Evolutionary conservation across 805 yeast species (phyloP), one percentile per base, ranked within the genome.

Genomic region (Spencermartinsiella europaea): DNA sequence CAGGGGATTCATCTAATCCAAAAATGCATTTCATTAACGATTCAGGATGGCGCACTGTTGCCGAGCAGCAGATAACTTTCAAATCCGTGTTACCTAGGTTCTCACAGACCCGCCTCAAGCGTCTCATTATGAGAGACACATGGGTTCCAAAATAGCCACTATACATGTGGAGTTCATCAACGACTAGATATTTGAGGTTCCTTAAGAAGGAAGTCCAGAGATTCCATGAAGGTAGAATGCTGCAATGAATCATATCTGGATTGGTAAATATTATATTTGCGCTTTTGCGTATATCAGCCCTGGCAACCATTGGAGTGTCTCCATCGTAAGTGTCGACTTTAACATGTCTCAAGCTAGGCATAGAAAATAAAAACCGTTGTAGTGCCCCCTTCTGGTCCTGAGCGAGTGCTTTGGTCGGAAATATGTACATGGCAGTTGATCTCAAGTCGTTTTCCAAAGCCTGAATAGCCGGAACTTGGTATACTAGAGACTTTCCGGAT

Each of bases 381-480:
- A 93, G 67, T n/a, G 95, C 80, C 52, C 95, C 71, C 57, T 83
- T 83, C 64, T 93, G 99, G 69, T 93, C 99, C 60, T 93, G 99
- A 0, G 99, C 98, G 43, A 93, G 70, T 0, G 99, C 99, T 60
- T 93, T 93, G 0, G 99, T 93, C 1, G 99, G 99, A 57, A 93
- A 93, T 10, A 93, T 81, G 57, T 85, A 89, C 71, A 95, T 71
- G 7, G 96, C 85, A 0, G 95, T 85, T 3, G 76, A 34, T 2
- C 35, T 1, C 68, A 57, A 27, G 27, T 48, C 43, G 15, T 42
- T 21, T 5, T 41, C 21, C 3, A 58, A 40, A 1, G 58, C 54
- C n/a, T 67, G 68, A 42, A 90, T 61, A 2, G 91, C 85, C 0
- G 98, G 95, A 1, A 89, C 65, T 63, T 93, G 99, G 59, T 90